Evolutionary conservation across 2,329 filamentous ascomycete species (phyloP).

Genomic region (Orbilia blumenaviensis): DNA sequence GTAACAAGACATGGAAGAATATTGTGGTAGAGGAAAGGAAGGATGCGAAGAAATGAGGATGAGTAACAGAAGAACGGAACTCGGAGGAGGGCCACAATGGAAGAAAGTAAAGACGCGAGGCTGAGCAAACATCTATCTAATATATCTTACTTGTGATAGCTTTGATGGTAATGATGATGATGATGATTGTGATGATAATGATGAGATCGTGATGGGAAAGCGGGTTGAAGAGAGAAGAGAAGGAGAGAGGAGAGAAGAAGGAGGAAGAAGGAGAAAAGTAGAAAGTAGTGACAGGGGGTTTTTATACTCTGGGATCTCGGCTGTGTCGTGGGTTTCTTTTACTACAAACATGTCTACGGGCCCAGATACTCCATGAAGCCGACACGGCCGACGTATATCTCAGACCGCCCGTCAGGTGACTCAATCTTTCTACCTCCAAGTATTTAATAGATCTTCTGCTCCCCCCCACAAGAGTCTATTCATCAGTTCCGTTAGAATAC

Average conservation of each 20-base stretch:
- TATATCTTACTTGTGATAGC: background rate
- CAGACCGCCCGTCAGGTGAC: no score
- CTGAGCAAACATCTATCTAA: no score
- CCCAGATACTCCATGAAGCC: no score
- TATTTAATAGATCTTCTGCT: no score
- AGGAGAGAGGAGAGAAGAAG: background rate
- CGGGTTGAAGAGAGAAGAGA: background rate
- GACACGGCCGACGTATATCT: no score
- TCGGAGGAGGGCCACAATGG: no score
- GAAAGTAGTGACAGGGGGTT: background rate
- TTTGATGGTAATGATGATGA: background rate
- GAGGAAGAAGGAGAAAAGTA: background rate
- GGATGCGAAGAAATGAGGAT: background rate
- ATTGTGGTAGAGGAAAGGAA: background rate
- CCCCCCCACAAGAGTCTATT: no score
- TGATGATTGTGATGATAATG: background rate
- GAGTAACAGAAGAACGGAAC: background rate
- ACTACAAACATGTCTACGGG: background rate
- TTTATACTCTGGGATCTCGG: no score
- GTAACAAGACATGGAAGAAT: background rate
- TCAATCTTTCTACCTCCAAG: no score
- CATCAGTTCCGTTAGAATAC: no score
- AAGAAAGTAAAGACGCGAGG: no score
- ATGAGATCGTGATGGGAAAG: background rate
- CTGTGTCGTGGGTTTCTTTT: background rate